Evolutionary conservation across 768 basidiomycete genomes (phyloP), one percentile per base, ranked within the genome.

Genomic region (Trametes cinnabarina): DNA sequence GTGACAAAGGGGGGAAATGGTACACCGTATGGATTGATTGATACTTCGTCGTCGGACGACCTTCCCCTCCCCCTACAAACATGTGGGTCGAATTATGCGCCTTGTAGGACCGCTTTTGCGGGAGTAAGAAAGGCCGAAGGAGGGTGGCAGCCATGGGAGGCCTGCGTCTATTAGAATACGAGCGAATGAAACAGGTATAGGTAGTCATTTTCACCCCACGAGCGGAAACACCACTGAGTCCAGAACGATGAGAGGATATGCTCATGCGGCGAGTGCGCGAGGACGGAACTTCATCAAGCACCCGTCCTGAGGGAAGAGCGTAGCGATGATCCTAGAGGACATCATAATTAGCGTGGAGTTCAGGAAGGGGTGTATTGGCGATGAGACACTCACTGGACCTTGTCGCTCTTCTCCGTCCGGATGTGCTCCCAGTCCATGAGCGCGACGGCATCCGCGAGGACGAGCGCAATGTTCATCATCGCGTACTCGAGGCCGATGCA

Each of bases 401-500:
- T 79, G 19, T 91, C 79, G 63, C 89, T 92, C 57, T 83, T 72
- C 2, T 84, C 81, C 0, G 97, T 98, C n/a, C 80, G 46, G 47
- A 88, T 82, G 71, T 98, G 97, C 59, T 94, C 85, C 82, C 88
- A 97, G 69, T 95, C 79, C 76, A 94, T 84, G 68, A 87, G 76
- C 32, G 83, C 80, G 51, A 82, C 81, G 0, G 95, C 94, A n/a
- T 85, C 86, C 5, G 88, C 94, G 25, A 98, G 79, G 3, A 88
- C 86, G 19, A 95, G 79, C 1, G 81, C 88, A 55, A 98, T 93
- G 74, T 95, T 94, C 85, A 94, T 86, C 65, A 79, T 82, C 35
- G 95, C 93, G 69, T 98, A 99, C 72, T 97, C 94, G 50, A 92
- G 67, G 26, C 93, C 95, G 60, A 97, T 93, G 72, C 94, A 95